These are phyloP conservation scores for Plantago lanceolata DNA, from an alignment of 305 asterid genomes.

Conservation along the genomic window DNA sequence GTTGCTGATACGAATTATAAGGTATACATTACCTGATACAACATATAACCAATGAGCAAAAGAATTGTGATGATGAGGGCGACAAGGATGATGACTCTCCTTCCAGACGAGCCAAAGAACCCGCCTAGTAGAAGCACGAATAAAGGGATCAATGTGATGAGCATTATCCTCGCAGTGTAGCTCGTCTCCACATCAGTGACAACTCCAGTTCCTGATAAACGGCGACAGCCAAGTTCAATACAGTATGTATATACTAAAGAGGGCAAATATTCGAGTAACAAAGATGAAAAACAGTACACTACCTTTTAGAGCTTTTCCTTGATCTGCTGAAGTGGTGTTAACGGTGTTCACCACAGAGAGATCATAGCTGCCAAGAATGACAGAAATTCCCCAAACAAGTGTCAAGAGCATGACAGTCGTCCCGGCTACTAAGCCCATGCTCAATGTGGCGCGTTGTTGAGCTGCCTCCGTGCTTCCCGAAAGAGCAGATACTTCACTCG, in stretches of 20 bases:
- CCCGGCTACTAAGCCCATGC: conserved; percentile 51
- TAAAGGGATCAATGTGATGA: conserved; percentile 51
- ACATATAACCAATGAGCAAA: conserved; percentile 39
- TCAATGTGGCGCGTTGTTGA: conserved; percentile 37
- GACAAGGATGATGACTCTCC: conserved; percentile 35
- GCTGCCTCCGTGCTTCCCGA: conserved; percentile 46
- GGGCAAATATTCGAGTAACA: not conserved
- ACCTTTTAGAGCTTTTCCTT: conserved; percentile 24
- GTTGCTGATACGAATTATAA: too few relatives aligned
- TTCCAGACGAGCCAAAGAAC: conserved; percentile 31
- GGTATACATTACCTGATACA: conserved; percentile 11
- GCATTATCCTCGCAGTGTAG: conserved; percentile 61
- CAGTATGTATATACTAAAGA: not conserved
- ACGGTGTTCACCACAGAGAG: conserved; percentile 26
- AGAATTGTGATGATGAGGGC: conserved; percentile 42
- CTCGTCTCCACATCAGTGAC: conserved; percentile 57
- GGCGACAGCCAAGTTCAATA: not conserved
- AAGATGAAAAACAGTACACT: not conserved
- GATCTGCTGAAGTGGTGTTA: conserved; percentile 29
- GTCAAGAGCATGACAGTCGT: conserved; percentile 48
- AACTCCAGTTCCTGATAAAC: conserved; percentile 45
- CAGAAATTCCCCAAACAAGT: conserved; percentile 44
- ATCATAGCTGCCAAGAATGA: conserved; percentile 46
- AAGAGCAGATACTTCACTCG: conserved; percentile 35
- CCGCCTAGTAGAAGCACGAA: conserved; percentile 39